Percentiles rank a stretch among this genome's conserved stretches.
phyloP scores from a whole-genome alignment of 1,139 yeast genomes.

The Kurtzmaniella natalensis region DNA sequence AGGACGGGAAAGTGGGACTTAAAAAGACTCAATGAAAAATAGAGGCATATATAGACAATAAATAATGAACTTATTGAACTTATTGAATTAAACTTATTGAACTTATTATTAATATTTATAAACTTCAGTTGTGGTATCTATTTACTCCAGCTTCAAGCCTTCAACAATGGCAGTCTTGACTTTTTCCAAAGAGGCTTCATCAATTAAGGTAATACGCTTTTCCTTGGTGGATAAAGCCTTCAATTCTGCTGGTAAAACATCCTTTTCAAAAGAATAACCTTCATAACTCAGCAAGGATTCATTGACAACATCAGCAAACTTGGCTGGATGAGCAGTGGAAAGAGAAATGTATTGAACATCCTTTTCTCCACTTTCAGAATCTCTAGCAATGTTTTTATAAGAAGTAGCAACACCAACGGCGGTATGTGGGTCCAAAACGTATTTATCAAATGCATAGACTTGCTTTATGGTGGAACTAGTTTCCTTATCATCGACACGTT shows the following conservation, averaged over 20 bases:
- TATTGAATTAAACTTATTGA: too few species aligned
- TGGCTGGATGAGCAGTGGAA: constrained; percentile 98
- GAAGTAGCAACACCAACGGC: constrained; percentile 90
- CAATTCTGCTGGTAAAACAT: constrained; percentile 86
- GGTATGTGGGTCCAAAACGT: constrained; percentile 93
- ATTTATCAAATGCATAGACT: constrained; percentile 64
- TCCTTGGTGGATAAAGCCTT: constrained; percentile 65
- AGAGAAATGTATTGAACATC: constrained; percentile 64
- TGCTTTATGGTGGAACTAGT: constrained; percentile 73
- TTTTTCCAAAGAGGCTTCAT: constrained; percentile 65
- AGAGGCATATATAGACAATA: too few species aligned
- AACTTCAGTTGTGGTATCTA: background rate
- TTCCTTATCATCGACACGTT: constrained; percentile 71
- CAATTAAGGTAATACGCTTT: constrained; percentile 73
- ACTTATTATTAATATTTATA: background rate
- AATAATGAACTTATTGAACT: too few species aligned
- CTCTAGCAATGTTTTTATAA: constrained; percentile 53
- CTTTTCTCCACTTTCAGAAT: constrained; percentile 28
- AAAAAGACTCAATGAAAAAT: constrained; percentile 11
- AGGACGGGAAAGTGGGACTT: constrained; percentile 32
- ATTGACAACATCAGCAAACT: constrained; percentile 93
- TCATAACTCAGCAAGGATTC: constrained; percentile 61
- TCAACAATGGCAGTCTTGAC: constrained; percentile 74
- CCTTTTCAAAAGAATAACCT: constrained; percentile 79
- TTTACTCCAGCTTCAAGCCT: constrained; percentile 45